These are phyloP conservation scores for Claviceps fusiformis DNA, from an alignment of 2,329 filamentous ascomycete genomes.

Conservation along the genomic window DNA sequence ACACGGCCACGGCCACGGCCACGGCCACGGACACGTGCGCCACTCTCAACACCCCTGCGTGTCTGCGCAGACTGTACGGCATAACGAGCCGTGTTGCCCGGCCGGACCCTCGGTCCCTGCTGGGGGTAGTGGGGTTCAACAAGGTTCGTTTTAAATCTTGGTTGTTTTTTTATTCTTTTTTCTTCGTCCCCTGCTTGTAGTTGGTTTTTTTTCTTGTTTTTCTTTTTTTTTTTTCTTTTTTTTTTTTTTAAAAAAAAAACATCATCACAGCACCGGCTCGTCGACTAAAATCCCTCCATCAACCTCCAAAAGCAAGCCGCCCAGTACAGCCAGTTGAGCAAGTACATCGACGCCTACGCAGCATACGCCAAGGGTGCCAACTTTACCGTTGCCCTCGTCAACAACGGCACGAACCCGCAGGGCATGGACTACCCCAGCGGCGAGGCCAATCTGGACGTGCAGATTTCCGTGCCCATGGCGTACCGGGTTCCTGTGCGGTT, in stretches of 20 bases:
- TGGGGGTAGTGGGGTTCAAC: slow-evolving; percentile 43
- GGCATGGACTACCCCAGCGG: slow-evolving; percentile 15
- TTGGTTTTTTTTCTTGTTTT: too few species aligned
- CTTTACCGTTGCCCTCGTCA: slow-evolving; percentile 45
- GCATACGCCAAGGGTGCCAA: slow-evolving; percentile 35
- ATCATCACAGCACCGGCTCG: too few species aligned
- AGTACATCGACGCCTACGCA: slow-evolving; percentile 41
- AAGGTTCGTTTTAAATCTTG: slow-evolving; percentile 14
- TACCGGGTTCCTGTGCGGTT: slow-evolving; percentile 21
- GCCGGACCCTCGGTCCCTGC: slow-evolving; percentile 45
- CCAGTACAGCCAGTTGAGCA: slow-evolving; percentile 37
- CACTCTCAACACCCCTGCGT: slow-evolving; percentile 27
- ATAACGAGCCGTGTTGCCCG: slow-evolving; percentile 34
- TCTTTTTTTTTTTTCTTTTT: too few species aligned
- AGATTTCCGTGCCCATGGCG: slow-evolving; percentile 22
- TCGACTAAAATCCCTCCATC: background rate
- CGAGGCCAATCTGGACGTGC: slow-evolving; percentile 26
- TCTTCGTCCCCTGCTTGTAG: too few species aligned
- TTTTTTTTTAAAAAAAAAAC: too few species aligned
- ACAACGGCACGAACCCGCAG: slow-evolving; percentile 40
- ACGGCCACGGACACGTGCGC: slow-evolving; percentile 19
- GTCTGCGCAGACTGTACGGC: slow-evolving; percentile 30
- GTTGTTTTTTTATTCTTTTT: too few species aligned
- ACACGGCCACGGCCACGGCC: too few species aligned
- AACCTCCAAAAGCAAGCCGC: slow-evolving; percentile 29